Evolutionary conservation across 2,329 filamentous ascomycete species (phyloP), one percentile per base, ranked within the genome.

Genomic region (Achaetomium macrosporum): DNA sequence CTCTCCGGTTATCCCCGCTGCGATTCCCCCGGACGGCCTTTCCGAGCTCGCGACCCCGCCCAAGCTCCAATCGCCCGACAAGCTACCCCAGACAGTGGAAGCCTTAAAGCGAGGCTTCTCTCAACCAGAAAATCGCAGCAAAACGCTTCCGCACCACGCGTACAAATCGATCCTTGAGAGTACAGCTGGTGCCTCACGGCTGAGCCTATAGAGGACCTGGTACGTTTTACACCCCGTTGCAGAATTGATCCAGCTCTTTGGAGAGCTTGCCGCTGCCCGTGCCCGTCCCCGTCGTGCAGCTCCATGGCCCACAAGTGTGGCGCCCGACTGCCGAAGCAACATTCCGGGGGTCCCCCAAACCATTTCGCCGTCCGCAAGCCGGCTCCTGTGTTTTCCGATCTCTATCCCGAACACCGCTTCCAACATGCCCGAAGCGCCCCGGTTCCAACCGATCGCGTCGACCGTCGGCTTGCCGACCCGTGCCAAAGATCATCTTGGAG

Each of bases 11-110:
- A 55, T 42, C 55, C 42, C 20, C 30, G 29, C 39, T 48, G 11
- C 12, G 40, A 36, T 41, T 51, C 50, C 51, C 35, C 11, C 33
- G 37, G 25, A 20, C 43, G 11, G 19, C 20, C 25, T 30, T 19
- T 47, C 30, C 25, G 41, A 50, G 55, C 59, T 59, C 60, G 55
- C 58, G 59, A 61, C 60, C 58, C 59, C 59, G 56, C 59, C 49
- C 42, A 47, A 45, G 41, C 41, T 50, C n/a, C 42, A 43, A 41
- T 36, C 39, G 20, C 43, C 50, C 36, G 17, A 47, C 9, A 47
- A 19, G n/a, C 33, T 5, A 19, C 45, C 42, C 29, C 36, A 47
- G 11, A 33, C 36, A n/a, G 36, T 40, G 48, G 19, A 12, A 15
- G 30, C 33, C 33, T 40, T 30, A n/a, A n/a, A 31, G 20, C 19